phyloP scores from a whole-genome alignment of 805 yeast species.

The Candida tammaniensis region DNA sequence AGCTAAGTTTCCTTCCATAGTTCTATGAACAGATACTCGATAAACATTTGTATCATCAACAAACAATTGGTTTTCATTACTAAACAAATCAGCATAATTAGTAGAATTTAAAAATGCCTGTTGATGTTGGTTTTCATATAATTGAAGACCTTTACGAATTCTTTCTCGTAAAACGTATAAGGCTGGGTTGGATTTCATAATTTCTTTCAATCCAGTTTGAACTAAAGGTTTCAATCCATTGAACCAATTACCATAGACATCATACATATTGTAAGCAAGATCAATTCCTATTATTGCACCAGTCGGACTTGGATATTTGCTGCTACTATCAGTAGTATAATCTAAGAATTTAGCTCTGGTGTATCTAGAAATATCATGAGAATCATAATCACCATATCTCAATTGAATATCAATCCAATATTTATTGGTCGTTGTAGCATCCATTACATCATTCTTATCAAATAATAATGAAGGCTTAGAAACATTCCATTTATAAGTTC shows the following conservation, averaged over 20 bases:
- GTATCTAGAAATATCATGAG: constrained; percentile 93
- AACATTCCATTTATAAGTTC: constrained; percentile 79
- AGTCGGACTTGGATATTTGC: constrained; percentile 88
- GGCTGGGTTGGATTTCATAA: constrained; percentile 94
- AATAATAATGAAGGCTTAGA: constrained; percentile 76
- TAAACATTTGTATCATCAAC: constrained; percentile 95
- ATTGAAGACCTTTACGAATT: constrained; percentile 87
- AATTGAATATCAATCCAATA: constrained; percentile 95
- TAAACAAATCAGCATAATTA: constrained; percentile 87
- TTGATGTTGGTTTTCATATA: constrained; percentile 90
- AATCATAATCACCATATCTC: constrained; percentile 95
- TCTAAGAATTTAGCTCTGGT: constrained; percentile 91
- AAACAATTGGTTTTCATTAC: constrained; percentile 77
- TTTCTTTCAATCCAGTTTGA: constrained; percentile 88
- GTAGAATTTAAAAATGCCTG: constrained; percentile 86
- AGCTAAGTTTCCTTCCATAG: constrained; percentile 88
- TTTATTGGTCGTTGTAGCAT: constrained; percentile 59
- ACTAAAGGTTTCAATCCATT: constrained; percentile 88
- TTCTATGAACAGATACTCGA: constrained; percentile 85
- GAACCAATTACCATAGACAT: constrained; percentile 97
- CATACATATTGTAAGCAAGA: constrained; percentile 92
- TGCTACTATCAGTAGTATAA: constrained; percentile 82
- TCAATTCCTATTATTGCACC: constrained; percentile 91
- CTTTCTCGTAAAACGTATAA: constrained; percentile 88
- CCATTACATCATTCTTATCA: constrained; percentile 64